Conservation (phyloP, 1,284 basidiomycete species). For the Neonothopanus nambi region DNA sequence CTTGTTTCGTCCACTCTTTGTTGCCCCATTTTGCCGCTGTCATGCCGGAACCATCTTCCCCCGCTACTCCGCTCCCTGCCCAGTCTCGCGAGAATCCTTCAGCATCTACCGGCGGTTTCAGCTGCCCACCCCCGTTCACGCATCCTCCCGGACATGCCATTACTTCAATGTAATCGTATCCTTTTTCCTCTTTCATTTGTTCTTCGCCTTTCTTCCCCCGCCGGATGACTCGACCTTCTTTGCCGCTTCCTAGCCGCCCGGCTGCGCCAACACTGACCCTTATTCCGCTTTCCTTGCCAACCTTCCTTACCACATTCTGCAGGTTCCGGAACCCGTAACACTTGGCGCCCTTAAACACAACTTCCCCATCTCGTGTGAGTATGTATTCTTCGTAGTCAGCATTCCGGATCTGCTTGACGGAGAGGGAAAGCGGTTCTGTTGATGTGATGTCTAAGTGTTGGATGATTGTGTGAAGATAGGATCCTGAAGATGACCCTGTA, state of each 20-base stretch:
- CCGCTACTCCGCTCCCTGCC: constrained; percentile 48
- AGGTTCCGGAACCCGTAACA: constrained; percentile 98
- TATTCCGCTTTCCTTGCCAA: constrained; percentile 84
- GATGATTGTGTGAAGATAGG: constrained; percentile 85
- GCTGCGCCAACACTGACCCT: constrained; percentile 68
- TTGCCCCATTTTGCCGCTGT: constrained; percentile 56
- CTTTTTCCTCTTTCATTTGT: constrained; percentile 38
- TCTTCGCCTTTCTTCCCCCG: constrained; percentile 36
- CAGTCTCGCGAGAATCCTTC: too few relatives aligned
- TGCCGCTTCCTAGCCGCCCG: constrained; percentile 41
- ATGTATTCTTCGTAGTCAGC: constrained; percentile 63
- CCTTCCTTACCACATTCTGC: constrained; percentile 94
- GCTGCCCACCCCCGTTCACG: constrained; percentile 96
- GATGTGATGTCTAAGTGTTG: constrained; percentile 43
- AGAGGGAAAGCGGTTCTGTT: constrained; percentile 50
- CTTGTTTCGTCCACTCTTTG: constrained; percentile 76
- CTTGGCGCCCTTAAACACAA: constrained; percentile 90
- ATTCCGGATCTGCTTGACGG: constrained; percentile 52
- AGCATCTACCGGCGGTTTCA: constrained; percentile 62
- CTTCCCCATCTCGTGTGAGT: constrained; percentile 55
- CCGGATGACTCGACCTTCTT: constrained; percentile 22
- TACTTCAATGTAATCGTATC: constrained; percentile 97
- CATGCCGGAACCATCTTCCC: constrained; percentile 38
- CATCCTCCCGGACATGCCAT: constrained; percentile 99
- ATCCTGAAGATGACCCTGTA: constrained; percentile 89